phyloP scores from a whole-genome alignment of 2,329 filamentous ascomycete species.

The Furcasterigmium sp. region DNA sequence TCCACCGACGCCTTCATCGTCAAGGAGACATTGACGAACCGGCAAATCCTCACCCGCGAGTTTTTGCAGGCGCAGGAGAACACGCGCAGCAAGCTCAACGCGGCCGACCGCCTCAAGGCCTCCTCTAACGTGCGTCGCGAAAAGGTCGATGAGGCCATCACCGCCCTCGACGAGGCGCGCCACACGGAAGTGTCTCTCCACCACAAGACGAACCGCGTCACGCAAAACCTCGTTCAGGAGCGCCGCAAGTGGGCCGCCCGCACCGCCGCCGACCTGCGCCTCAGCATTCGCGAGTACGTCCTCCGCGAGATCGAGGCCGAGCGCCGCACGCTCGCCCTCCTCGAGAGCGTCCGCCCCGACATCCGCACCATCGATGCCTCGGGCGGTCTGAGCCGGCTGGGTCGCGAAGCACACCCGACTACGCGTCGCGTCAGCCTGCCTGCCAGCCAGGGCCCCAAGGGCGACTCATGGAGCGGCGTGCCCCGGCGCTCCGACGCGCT shows the following conservation, averaged over 20 bases:
- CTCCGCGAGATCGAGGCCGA: slow-evolving; percentile 94
- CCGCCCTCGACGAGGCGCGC: slow-evolving; percentile 80
- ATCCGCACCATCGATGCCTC: slow-evolving; percentile 88
- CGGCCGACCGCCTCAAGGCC: slow-evolving; percentile 83
- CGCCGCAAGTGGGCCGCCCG: slow-evolving; percentile 86
- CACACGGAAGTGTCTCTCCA: slow-evolving; percentile 75
- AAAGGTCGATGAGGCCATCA: slow-evolving; percentile 97
- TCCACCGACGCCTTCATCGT: slow-evolving; percentile 95
- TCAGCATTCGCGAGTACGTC: slow-evolving; percentile 85
- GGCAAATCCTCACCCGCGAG: slow-evolving; percentile 92
- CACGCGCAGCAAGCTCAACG: slow-evolving; percentile 75
- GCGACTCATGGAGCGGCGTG: slow-evolving; percentile 97
- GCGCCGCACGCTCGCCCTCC: slow-evolving; percentile 79
- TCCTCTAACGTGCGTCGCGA: slow-evolving; percentile 83
- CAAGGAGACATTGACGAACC: slow-evolving; percentile 96
- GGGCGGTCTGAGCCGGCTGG: slow-evolving; percentile 83
- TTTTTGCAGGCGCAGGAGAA: slow-evolving; percentile 85
- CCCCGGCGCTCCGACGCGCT: slow-evolving; percentile 76
- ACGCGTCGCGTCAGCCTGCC: slow-evolving; percentile 70
- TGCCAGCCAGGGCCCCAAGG: slow-evolving; percentile 89
- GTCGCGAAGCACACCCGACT: slow-evolving; percentile 79
- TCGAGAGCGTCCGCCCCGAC: slow-evolving; percentile 92
- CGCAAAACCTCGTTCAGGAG: slow-evolving; percentile 81
- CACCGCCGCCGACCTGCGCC: slow-evolving; percentile 76
- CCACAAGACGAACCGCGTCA: slow-evolving; percentile 84